Conservation (phyloP, 371 early-diverging fungal species). For the Mucor velutinosus region DNA sequence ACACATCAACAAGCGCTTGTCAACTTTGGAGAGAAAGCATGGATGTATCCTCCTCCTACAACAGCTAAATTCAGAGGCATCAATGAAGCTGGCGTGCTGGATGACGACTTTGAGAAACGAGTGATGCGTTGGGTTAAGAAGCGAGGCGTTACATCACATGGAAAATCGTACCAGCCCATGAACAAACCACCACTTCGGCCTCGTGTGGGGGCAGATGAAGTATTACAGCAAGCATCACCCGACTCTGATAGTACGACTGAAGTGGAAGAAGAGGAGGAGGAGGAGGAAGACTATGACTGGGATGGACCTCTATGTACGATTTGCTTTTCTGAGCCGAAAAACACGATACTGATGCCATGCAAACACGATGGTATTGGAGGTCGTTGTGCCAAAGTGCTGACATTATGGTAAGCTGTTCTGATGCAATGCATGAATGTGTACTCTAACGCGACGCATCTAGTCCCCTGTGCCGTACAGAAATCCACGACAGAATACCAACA, state of each 20-base stretch:
- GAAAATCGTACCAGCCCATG: constrained; percentile 17
- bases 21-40: constrained; percentile 51
- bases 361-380: constrained; percentile 45
- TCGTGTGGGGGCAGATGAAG: constrained; percentile 10
- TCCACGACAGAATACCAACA: constrained; percentile 5
- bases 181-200: constrained; percentile 17
- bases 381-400: constrained; percentile 39
- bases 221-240: neutral
- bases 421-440: neutral
- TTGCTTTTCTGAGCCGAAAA: constrained; percentile 45
- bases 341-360: constrained; percentile 44
- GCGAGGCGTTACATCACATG: constrained; percentile 15
- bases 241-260: constrained; percentile 11
- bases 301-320: constrained; percentile 12
- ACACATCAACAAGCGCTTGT: constrained; percentile 46
- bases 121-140: constrained; percentile 29
- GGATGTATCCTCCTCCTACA: constrained; percentile 49
- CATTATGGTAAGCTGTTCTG: constrained; percentile 35
- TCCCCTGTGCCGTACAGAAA: constrained; percentile 18
- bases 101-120: constrained; percentile 23
- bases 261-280: constrained; percentile 10
- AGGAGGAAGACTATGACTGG: constrained; percentile 27
- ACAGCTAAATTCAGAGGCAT: constrained; percentile 29
- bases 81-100: constrained; percentile 32
- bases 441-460: neutral